Conservation (phyloP, 2,329 filamentous ascomycete species). For the Scedosporium aurantiacum region DNA sequence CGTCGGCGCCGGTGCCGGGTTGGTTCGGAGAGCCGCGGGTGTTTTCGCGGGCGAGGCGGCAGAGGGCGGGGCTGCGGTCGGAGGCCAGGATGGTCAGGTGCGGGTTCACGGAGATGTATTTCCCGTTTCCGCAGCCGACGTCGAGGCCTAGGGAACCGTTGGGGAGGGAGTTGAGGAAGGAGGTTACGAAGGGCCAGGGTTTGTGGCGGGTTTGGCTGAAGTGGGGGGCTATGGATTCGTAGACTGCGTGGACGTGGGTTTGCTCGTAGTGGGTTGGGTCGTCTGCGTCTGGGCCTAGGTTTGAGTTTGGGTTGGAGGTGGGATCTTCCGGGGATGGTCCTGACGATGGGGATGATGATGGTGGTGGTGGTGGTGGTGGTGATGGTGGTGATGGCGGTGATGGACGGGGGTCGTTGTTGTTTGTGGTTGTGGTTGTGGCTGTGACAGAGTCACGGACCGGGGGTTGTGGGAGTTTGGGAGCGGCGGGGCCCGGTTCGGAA, state of each 20-base stretch:
- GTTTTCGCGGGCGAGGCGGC: conserved; percentile 32
- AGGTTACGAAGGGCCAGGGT: conserved; percentile 86
- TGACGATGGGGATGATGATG: background rate
- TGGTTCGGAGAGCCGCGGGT: conserved; percentile 11
- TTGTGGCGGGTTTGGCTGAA: conserved; percentile 70
- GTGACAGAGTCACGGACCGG: background rate
- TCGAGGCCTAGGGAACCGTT: conserved; percentile 75
- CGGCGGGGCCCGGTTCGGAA: background rate
- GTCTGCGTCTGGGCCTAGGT: conserved; percentile 15
- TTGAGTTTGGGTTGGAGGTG: conserved; percentile 10
- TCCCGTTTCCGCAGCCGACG: conserved; percentile 93
- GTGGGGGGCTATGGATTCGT: conserved; percentile 75
- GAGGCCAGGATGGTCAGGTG: conserved; percentile 66
- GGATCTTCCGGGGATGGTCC: background rate
- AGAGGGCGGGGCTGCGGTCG: conserved; percentile 57
- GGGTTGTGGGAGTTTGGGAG: background rate
- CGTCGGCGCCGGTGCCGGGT: conserved; percentile 41
- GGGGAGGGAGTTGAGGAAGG: conserved; percentile 56
- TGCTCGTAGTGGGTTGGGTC: conserved; percentile 53
- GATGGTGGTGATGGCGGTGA: background rate
- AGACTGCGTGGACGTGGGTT: conserved; percentile 81
- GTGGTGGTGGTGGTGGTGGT: background rate
- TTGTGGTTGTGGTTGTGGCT: background rate
- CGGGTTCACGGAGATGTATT: conserved; percentile 75
- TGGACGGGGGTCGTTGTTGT: background rate